phyloP scores from a whole-genome alignment of 2,329 filamentous ascomycete species.

The Aureobasidium lini region DNA sequence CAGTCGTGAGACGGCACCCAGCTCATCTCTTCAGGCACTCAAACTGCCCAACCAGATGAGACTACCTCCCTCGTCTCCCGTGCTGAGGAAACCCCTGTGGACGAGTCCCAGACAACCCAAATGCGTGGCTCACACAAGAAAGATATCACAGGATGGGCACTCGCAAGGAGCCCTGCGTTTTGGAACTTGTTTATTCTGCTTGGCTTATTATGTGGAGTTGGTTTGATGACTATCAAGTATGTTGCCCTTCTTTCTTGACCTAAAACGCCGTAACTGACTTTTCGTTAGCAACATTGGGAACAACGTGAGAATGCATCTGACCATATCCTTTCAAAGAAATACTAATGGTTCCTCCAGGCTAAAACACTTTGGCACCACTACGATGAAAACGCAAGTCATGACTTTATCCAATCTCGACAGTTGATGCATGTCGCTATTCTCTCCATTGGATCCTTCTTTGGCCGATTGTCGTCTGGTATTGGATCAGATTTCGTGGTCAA shows the following conservation, averaged over 20 bases:
- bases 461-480: conserved; percentile 67
- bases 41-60: conserved; percentile 53
- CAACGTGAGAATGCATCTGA: conserved; percentile 33
- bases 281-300: conserved; percentile 80
- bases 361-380: conserved; percentile 84
- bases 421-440: conserved; percentile 90
- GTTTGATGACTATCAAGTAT: conserved; percentile 98
- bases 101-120: conserved; percentile 47
- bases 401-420: conserved; percentile 73
- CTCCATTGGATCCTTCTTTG: conserved; percentile 79
- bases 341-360: conserved; percentile 22
- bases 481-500: conserved; percentile 88
- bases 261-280: conserved; percentile 24
- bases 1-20: neutral
- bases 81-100: conserved; percentile 43
- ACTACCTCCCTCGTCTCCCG: conserved; percentile 70
- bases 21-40: conserved; percentile 14
- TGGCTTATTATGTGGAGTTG: conserved; percentile 84
- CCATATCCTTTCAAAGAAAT: too few relatives aligned
- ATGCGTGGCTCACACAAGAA: conserved; percentile 67
- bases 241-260: conserved; percentile 27
- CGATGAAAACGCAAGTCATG: conserved; percentile 62
- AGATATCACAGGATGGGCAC: conserved; percentile 81
- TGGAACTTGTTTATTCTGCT: conserved; percentile 87
- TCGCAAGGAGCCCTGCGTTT: conserved; percentile 69